Evolutionary conservation across 495 filamentous ascomycete genomes (phyloP).

Genomic region (Letharia lupina): DNA sequence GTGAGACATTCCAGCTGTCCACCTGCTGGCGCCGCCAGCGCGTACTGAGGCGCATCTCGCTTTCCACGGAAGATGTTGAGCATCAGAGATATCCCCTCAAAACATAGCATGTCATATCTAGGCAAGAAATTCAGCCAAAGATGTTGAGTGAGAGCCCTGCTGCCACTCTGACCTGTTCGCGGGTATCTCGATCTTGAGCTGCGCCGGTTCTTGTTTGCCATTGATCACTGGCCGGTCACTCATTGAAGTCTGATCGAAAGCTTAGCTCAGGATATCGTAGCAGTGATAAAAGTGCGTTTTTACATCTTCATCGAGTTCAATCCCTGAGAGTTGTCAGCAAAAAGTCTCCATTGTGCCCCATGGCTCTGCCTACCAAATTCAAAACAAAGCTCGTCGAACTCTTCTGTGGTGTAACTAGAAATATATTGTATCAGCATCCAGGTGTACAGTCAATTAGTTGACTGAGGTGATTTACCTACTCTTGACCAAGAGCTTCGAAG

Average conservation of each 20-base stretch:
- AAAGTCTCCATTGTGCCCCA: not conserved
- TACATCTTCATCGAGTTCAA: constrained; percentile 95
- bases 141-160: constrained; percentile 25
- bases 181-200: constrained; percentile 97
- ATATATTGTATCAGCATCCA: constrained; percentile 17
- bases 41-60: constrained; percentile 66
- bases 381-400: constrained; percentile 97
- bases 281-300: constrained; percentile 8
- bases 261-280: constrained; percentile 20
- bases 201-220: constrained; percentile 75
- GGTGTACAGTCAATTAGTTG: constrained; percentile 11
- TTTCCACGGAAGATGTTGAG: constrained; percentile 88
- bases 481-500: constrained; percentile 80
- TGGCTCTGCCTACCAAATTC: constrained; percentile 65
- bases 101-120: constrained; percentile 97
- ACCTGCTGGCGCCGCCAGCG: constrained; percentile 57
- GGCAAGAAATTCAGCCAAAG: not conserved
- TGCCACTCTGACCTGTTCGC: constrained; percentile 60
- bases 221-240: constrained; percentile 62
- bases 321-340: constrained; percentile 47
- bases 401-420: constrained; percentile 73
- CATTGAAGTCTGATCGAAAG: constrained; percentile 53
- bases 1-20: constrained; percentile 71
- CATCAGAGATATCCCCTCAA: constrained; percentile 93
- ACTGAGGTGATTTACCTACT: constrained; percentile 48